phyloP scores from a whole-genome alignment of 345 rosid genomes.

The Brassica juncea region DNA sequence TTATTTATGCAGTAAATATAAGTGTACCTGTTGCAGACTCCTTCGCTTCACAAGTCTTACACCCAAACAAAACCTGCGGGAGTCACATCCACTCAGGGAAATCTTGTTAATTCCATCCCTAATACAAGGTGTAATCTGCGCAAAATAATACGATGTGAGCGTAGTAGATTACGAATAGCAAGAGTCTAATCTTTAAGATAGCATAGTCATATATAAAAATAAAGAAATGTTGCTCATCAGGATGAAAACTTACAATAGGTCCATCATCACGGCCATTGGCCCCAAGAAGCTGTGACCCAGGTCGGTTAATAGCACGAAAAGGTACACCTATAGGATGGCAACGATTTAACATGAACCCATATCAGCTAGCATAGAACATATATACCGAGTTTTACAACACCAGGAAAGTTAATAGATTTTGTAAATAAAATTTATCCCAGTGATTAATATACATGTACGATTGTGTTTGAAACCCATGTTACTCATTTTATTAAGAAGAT shows the following conservation, averaged over 20 bases:
- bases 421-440: background rate
- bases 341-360: slow-evolving; percentile 14
- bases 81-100: slow-evolving; percentile 73
- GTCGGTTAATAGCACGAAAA: slow-evolving; percentile 84
- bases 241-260: slow-evolving; percentile 65
- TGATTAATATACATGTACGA: slow-evolving; percentile 3
- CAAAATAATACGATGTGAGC: slow-evolving; percentile 16
- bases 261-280: slow-evolving; percentile 99
- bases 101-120: slow-evolving; percentile 89
- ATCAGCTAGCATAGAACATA: slow-evolving; percentile 5
- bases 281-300: slow-evolving; percentile 85
- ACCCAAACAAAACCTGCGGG: slow-evolving; percentile 86
- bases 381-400: background rate
- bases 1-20: slow-evolving; percentile 2
- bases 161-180: background rate
- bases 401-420: background rate
- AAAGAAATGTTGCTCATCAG: slow-evolving; percentile 9
- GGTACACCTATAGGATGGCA: slow-evolving; percentile 50
- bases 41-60: slow-evolving; percentile 81
- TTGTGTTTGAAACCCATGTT: slow-evolving; percentile 1
- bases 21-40: slow-evolving; percentile 76
- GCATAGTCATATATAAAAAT: background rate
- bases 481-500: slow-evolving; percentile 1
- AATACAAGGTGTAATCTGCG: slow-evolving; percentile 66
- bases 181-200: background rate